Percentiles rank a stretch among this genome's conserved stretches.
Evolutionary conservation across 495 filamentous ascomycete species (phyloP).

Genomic region (Pseudevernia furfuracea): DNA sequence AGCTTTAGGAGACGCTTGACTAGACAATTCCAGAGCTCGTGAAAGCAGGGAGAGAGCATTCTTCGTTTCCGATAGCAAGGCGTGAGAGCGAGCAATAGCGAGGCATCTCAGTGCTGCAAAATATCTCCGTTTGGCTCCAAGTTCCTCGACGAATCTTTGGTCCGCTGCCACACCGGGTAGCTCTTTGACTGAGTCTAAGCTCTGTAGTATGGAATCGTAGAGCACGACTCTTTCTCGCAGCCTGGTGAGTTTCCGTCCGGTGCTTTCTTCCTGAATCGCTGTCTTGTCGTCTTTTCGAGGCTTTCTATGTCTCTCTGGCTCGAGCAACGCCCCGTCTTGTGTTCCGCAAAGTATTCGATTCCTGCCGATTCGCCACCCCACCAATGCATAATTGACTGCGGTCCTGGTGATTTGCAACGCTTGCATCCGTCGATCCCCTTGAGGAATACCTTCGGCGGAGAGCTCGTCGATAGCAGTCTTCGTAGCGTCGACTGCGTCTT

Average conservation of each 20-base stretch:
- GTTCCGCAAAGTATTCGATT: constrained; percentile 81
- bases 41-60: constrained; percentile 80
- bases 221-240: constrained; percentile 82
- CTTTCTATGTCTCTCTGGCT: constrained; percentile 43
- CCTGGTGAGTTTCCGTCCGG: constrained; percentile 61
- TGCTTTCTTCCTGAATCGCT: constrained; percentile 41
- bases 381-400: constrained; percentile 82
- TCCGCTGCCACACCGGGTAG: constrained; percentile 90
- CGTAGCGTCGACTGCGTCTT: constrained; percentile 89
- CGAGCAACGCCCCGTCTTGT: constrained; percentile 61
- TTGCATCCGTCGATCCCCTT: constrained; percentile 83
- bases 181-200: constrained; percentile 81
- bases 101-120: constrained; percentile 86
- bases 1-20: constrained; percentile 34
- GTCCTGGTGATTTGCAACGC: constrained; percentile 86
- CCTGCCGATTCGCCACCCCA: constrained; percentile 90
- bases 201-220: constrained; percentile 87
- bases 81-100: constrained; percentile 77
- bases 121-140: constrained; percentile 71
- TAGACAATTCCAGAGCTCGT: constrained; percentile 54
- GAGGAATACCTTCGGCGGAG: constrained; percentile 69
- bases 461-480: constrained; percentile 90
- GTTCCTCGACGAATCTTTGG: constrained; percentile 60
- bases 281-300: constrained; percentile 52
- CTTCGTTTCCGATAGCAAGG: constrained; percentile 58